Base-by-base conservation (phyloP, 176 grass and related monocot genomes). In the Saccharum spontaneum region DNA sequence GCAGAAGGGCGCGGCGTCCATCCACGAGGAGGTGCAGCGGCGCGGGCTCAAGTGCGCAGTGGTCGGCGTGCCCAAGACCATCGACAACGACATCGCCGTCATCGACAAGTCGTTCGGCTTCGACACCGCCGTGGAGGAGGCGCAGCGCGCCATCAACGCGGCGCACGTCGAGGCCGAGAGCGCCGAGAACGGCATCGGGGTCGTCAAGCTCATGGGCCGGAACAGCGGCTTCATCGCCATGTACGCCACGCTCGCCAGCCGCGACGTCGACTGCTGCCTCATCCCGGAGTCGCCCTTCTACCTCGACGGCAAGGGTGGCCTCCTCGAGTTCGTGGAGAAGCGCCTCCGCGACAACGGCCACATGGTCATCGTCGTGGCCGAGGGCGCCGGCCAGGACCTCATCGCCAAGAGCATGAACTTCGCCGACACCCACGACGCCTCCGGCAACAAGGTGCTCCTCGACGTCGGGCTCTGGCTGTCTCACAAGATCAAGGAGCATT, bases 141-240 rank as follows among this genome's bases (percentile, higher is more conserved):
- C 92, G 8, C 92, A 95, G 78, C 87, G 95, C 2, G 95, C 95
- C 61, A 95, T 98, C 77, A 88, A 89, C 71, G 95, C 95, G 3
- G 95, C 95, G 61, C 95, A 98, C 77, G 92, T 98, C 33, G 92
- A 95, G 83, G 83, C 92, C 69, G 85, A 88, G 82, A 98, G 95
- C 78, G 84, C 88, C 37, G 95, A 98, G 87, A 98, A 98, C 38
- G 92, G 92, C 45, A 74, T 98, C 12, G 95, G 95, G 11, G 70
- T 98, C 26, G 95, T 98, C 36, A 98, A 98, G 83, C 75, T 98
- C 41, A 98, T 98, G 95, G 95, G 92, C 37, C 92, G 95, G n/a
- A 87, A 98, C 80, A 91, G 90, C 34, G 92, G 95, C 10, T 98
- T 98, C 79, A 98, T 98, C 85, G 85, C 95, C 18, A 93, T 95